A percentile compares a stretch with the other conserved stretches of the same genome.
These are phyloP conservation scores for Myxozyma neglecta DNA, from an alignment of 805 yeast species.

Conservation along the genomic window DNA sequence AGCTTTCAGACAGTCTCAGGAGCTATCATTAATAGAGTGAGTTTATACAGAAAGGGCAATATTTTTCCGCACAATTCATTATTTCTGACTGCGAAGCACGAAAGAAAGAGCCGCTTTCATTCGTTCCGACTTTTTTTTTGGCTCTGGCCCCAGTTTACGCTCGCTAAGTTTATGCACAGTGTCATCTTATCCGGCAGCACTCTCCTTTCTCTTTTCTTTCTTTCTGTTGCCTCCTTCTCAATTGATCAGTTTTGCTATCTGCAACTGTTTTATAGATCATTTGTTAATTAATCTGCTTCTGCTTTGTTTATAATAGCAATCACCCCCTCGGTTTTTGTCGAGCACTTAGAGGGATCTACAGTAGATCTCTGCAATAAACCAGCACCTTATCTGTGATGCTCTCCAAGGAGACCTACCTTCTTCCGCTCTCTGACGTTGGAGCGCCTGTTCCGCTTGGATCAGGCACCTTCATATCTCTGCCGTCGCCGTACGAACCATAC, in stretches of 20 bases:
- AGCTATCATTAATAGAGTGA: no score
- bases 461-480: conserved; percentile 44
- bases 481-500: conserved; percentile 44
- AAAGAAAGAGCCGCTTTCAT: neutral
- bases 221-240: neutral
- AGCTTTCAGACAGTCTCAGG: neutral
- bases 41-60: no score
- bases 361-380: neutral
- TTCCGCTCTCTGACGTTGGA: conserved; percentile 32
- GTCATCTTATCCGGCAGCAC: no score
- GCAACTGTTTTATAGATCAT: no score
- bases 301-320: no score
- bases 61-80: neutral
- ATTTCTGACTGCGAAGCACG: neutral
- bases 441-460: conserved; percentile 37
- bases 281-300: no score
- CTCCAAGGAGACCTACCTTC: conserved; percentile 10
- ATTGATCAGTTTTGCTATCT: neutral
- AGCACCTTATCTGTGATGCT: neutral
- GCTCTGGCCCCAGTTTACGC: neutral
- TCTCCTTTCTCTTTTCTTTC: neutral
- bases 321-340: neutral
- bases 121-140: neutral
- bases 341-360: neutral
- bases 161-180: conserved; percentile 1